Conservation (phyloP, 345 rosid genomes). For the Turritis glabra region DNA sequence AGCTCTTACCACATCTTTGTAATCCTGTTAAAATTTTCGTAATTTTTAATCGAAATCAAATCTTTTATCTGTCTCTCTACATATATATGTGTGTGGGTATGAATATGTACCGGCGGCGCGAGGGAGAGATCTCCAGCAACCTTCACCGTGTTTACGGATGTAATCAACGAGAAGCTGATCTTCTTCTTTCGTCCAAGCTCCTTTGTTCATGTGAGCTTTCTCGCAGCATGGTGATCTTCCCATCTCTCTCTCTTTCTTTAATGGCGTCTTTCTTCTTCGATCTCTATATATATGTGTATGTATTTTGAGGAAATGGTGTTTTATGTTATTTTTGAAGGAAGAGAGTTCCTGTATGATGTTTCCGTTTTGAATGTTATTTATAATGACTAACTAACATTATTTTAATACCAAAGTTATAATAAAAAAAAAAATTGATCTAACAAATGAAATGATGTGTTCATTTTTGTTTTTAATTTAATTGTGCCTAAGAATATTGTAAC, state of each 20-base stretch:
- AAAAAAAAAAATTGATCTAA: background rate
- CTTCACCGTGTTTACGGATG: conserved; percentile 82
- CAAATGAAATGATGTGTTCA: conserved; percentile 9
- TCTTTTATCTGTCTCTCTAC: background rate
- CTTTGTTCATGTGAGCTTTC: conserved; percentile 89
- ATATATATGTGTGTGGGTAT: background rate
- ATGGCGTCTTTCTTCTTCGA: background rate
- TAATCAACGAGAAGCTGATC: conserved; percentile 78
- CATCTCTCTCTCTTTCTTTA: conserved; percentile 47
- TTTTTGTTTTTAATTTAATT: background rate
- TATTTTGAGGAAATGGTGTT: background rate
- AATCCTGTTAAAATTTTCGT: conserved; percentile 58
- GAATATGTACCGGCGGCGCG: conserved; percentile 64
- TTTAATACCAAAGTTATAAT: background rate
- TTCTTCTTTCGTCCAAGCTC: conserved; percentile 96
- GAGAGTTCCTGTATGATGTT: conserved; percentile 32
- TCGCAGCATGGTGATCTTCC: conserved; percentile 93
- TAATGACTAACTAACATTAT: conserved; percentile 24
- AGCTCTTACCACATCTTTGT: conserved; percentile 86
- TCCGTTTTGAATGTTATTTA: conserved; percentile 38
- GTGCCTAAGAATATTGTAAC: conserved; percentile 8
- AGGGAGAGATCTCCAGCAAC: conserved; percentile 95
- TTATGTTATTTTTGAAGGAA: background rate
- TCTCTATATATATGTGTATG: background rate
- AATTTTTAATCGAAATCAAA: background rate